These are phyloP conservation scores for Aureobasidium namibiae DNA, from an alignment of 2,329 filamentous ascomycete species.

Conservation along the genomic window DNA sequence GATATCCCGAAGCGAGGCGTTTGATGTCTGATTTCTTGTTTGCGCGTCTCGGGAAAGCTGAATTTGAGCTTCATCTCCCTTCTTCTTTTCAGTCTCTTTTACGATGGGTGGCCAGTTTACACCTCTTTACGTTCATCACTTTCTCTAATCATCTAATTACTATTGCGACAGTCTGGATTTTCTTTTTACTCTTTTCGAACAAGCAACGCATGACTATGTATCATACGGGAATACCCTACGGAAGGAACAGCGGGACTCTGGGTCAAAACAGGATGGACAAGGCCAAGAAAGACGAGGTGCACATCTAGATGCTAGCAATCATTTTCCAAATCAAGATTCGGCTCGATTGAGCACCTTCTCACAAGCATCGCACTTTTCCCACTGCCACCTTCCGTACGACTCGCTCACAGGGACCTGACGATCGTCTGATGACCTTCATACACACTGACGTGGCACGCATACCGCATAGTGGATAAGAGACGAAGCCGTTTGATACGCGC, in stretches of 20 bases:
- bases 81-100: background rate
- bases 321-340: slow-evolving; percentile 1
- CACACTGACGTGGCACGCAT: background rate
- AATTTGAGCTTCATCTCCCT: background rate
- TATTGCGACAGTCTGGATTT: background rate
- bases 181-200: background rate
- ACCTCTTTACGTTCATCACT: background rate
- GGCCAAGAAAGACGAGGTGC: background rate
- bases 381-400: background rate
- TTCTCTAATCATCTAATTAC: slow-evolving; percentile 8
- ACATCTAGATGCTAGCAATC: background rate
- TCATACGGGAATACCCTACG: background rate
- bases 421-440: background rate
- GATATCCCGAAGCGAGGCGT: slow-evolving; percentile 13
- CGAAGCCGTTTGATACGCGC: background rate
- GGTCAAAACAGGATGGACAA: background rate
- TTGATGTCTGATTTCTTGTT: background rate
- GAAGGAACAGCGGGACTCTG: background rate
- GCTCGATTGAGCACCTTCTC: background rate
- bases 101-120: background rate
- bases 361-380: background rate
- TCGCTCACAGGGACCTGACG: background rate
- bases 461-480: background rate
- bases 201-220: slow-evolving; percentile 7
- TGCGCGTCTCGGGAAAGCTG: background rate